Percentiles rank a stretch among this genome's conserved stretches.
Conservation (phyloP, 257 asterid genomes). For the Vinca minor region DNA sequence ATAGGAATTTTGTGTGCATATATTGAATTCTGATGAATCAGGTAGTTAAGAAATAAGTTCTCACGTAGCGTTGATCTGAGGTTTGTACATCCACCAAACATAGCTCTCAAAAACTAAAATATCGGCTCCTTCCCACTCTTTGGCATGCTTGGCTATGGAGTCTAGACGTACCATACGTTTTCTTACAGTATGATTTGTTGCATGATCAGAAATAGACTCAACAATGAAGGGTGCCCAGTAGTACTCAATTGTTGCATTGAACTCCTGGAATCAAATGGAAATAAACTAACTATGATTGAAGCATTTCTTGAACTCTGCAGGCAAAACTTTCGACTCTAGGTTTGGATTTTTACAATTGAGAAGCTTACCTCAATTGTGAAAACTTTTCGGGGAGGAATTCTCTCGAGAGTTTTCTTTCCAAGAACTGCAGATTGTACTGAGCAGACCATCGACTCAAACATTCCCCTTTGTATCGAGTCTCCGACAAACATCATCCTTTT, state of each 20-base stretch:
- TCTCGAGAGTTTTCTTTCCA: slow-evolving; percentile 41
- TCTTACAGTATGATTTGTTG: slow-evolving; percentile 56
- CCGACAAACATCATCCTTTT: slow-evolving; percentile 85
- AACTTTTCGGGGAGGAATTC: slow-evolving; percentile 71
- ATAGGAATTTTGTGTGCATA: not conserved
- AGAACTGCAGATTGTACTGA: slow-evolving; percentile 57
- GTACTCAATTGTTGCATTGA: slow-evolving; percentile 75
- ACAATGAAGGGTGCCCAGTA: slow-evolving; percentile 93
- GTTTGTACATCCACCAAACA: slow-evolving; percentile 96
- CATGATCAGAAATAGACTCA: slow-evolving; percentile 84
- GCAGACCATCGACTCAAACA: slow-evolving; percentile 93
- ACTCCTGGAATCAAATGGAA: slow-evolving; percentile 37
- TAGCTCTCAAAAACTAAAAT: slow-evolving; percentile 75
- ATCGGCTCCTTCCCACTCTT: slow-evolving; percentile 68
- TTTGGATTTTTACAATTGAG: no score
- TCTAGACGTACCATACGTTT: slow-evolving; percentile 72
- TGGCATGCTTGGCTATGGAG: slow-evolving; percentile 57
- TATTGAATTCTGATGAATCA: not conserved
- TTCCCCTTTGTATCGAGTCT: slow-evolving; percentile 80
- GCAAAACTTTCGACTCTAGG: not conserved
- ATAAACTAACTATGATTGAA: not conserved
- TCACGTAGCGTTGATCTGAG: slow-evolving; percentile 67
- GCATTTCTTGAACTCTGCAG: not conserved
- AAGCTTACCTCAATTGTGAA: slow-evolving; percentile 60
- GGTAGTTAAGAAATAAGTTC: not conserved